These are phyloP conservation scores for Tricholoma sp. DNA, from an alignment of 768 basidiomycete species.

Conservation along the genomic window DNA sequence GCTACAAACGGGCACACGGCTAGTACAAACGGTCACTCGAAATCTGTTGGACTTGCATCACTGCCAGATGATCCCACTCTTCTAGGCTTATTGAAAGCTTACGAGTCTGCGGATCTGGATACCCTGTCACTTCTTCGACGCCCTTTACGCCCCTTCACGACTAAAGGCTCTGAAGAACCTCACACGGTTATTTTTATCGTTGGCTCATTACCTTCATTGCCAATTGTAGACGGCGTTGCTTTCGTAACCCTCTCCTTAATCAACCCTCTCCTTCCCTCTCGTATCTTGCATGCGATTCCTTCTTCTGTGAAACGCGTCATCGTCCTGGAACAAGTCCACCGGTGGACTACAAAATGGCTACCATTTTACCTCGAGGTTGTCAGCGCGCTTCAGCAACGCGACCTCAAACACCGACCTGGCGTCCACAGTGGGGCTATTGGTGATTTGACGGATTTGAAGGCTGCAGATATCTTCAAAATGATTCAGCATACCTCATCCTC, in stretches of 20 bases:
- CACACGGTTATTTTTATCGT: conserved; percentile 69
- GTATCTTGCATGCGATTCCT: conserved; percentile 57
- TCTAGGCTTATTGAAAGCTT: conserved; percentile 44
- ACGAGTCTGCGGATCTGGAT: conserved; percentile 63
- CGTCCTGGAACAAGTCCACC: conserved; percentile 76
- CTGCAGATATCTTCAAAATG: conserved; percentile 46
- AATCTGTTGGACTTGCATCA: conserved; percentile 1
- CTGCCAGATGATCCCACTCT: conserved; percentile 20
- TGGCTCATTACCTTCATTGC: conserved; percentile 41
- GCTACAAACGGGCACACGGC: conserved; percentile 17
- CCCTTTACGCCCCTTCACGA: conserved; percentile 49
- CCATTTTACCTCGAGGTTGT: conserved; percentile 83
- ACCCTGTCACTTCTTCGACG: conserved; percentile 61
- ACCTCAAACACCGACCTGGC: conserved; percentile 40
- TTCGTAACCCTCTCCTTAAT: conserved; percentile 65
- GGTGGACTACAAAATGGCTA: conserved; percentile 81
- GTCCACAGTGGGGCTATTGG: conserved; percentile 66
- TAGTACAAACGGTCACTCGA: conserved; percentile 5
- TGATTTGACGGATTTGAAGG: conserved; percentile 31
- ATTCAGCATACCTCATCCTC: conserved; percentile 33
- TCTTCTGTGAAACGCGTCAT: conserved; percentile 60
- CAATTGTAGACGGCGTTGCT: conserved; percentile 50
- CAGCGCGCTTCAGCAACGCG: conserved; percentile 60
- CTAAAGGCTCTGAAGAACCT: conserved; percentile 50
- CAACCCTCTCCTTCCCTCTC: conserved; percentile 62